Evolutionary conservation across 2,329 filamentous ascomycete species (phyloP).

Genomic region (Botrytis pseudocinerea): DNA sequence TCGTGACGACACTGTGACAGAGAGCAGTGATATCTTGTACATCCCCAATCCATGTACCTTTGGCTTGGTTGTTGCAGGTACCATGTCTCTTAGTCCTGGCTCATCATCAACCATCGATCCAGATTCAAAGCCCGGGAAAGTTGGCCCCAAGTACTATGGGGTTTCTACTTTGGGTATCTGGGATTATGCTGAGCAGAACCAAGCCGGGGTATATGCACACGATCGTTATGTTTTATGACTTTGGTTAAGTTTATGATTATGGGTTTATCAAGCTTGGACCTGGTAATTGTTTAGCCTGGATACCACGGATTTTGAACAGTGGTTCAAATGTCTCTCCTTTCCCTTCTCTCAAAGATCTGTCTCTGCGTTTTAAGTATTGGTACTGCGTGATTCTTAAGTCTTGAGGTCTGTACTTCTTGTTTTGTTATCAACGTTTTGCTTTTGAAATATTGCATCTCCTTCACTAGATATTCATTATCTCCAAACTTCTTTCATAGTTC

Average conservation of each 20-base stretch:
- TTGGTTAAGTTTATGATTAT: neutral
- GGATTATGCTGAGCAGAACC: neutral
- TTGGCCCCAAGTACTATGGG: neutral
- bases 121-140: neutral
- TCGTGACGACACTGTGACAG: neutral
- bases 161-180: neutral
- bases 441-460: neutral
- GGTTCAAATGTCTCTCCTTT: neutral
- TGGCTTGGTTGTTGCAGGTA: neutral
- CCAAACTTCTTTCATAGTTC: neutral
- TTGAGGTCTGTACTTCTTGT: too few relatives aligned
- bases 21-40: neutral
- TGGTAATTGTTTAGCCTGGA: neutral
- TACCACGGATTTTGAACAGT: neutral
- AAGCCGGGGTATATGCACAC: neutral
- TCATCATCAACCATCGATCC: neutral
- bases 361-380: neutral
- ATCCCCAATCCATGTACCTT: neutral
- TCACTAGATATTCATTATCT: neutral
- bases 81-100: neutral
- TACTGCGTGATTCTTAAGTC: neutral
- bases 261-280: neutral
- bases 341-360: neutral
- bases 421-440: neutral
- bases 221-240: neutral